Evolutionary conservation across 208 protist genomes (phyloP).

Genomic region (Leishmania martiniquensis): DNA sequence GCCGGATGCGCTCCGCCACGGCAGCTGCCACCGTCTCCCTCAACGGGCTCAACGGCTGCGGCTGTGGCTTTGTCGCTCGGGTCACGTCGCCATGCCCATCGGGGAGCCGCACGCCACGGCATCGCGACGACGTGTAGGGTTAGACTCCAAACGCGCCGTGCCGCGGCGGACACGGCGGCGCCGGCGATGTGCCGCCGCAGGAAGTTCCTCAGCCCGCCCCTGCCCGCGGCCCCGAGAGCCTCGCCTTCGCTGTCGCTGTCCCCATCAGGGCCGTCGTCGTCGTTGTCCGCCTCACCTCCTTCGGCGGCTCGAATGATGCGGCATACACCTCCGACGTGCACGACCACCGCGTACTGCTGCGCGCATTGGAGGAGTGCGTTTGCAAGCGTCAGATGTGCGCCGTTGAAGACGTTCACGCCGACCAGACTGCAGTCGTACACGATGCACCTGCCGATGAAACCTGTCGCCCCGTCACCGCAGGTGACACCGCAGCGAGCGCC

Average conservation of each 20-base stretch:
- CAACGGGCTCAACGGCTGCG: background rate
- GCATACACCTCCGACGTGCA: slow-evolving; percentile 50
- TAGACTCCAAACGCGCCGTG: background rate
- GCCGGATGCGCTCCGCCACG: background rate
- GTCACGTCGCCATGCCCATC: background rate
- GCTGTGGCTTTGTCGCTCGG: background rate
- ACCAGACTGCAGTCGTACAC: slow-evolving; percentile 47
- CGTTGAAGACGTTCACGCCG: slow-evolving; percentile 50
- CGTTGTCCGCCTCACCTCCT: background rate
- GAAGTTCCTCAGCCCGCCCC: background rate
- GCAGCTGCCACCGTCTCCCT: background rate
- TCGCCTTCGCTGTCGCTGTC: background rate
- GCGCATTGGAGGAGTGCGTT: slow-evolving; percentile 34
- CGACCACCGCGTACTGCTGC: slow-evolving; percentile 47
- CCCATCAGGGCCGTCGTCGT: background rate
- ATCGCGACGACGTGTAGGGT: background rate
- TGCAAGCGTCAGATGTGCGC: slow-evolving; percentile 55
- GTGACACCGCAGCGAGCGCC: slow-evolving; percentile 58
- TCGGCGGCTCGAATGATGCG: slow-evolving; percentile 8
- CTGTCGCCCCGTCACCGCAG: slow-evolving; percentile 47
- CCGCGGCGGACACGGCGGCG: background rate
- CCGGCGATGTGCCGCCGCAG: background rate
- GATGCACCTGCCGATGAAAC: slow-evolving; percentile 42
- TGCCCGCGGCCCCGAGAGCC: background rate
- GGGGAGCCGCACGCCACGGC: slow-evolving; percentile 6